Evolutionary conservation across 192 early-diverging fungal genomes (phyloP).

Genomic region (Linnemannia exigua): DNA sequence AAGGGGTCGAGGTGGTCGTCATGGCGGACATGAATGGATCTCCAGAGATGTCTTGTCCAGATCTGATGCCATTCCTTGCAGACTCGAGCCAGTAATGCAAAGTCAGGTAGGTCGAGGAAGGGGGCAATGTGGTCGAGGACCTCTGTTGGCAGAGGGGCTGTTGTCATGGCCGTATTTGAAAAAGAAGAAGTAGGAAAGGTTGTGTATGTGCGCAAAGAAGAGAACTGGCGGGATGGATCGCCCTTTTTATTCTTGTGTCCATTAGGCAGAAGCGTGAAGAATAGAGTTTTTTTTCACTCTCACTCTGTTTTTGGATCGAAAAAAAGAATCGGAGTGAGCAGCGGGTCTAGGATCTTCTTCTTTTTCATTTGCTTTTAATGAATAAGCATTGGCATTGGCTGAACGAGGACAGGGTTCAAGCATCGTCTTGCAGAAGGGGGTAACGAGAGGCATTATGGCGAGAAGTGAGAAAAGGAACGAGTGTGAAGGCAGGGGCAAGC

Average conservation of each 20-base stretch:
- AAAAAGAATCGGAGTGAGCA: too few relatives aligned
- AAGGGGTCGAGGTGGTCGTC: slow-evolving; percentile 1
- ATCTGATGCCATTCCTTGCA: slow-evolving; percentile 3
- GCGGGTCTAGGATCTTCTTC: too few relatives aligned
- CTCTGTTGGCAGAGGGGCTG: not conserved
- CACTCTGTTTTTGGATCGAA: too few relatives aligned
- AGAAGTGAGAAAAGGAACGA: too few relatives aligned
- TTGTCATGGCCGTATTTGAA: not conserved
- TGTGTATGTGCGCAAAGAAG: not conserved
- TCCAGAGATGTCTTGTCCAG: slow-evolving; percentile 7
- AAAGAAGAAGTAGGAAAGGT: not conserved
- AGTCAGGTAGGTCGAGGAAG: slow-evolving; percentile 3
- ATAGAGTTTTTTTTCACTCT: too few relatives aligned
- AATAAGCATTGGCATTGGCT: too few relatives aligned
- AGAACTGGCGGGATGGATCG: not conserved
- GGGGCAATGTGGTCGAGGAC: not conserved
- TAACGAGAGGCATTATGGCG: too few relatives aligned
- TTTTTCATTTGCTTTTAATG: too few relatives aligned
- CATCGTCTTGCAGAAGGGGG: too few relatives aligned
- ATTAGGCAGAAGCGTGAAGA: not conserved
- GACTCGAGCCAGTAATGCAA: not conserved
- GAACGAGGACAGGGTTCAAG: too few relatives aligned
- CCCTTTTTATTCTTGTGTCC: not conserved
- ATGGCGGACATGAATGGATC: not conserved
- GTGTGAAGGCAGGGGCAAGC: too few relatives aligned